These are phyloP conservation scores for Backusella parvicylindrica DNA, from an alignment of 192 early-diverging fungal species.

Conservation along the genomic window DNA sequence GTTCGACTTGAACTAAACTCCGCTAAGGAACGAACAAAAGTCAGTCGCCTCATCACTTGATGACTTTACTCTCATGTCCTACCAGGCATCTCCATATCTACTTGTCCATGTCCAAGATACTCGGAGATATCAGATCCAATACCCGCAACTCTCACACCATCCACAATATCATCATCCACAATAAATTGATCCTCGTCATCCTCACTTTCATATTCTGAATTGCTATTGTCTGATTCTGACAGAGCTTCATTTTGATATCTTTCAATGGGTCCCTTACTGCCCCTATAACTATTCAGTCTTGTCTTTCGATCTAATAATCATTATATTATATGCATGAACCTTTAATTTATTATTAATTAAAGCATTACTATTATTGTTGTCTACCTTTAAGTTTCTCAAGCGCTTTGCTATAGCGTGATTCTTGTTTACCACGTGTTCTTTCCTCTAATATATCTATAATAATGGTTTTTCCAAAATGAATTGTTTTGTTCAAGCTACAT, in stretches of 20 bases:
- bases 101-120: not conserved
- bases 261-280: not conserved
- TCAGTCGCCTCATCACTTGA: not conserved
- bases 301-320: not conserved
- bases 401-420: slow-evolving; percentile 5
- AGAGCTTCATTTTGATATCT: not conserved
- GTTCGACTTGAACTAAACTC: slow-evolving; percentile 1
- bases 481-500: too few species aligned
- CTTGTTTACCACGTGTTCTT: slow-evolving; percentile 7
- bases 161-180: slow-evolving; percentile 9
- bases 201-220: not conserved
- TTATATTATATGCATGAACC: too few species aligned
- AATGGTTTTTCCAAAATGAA: not conserved
- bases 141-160: not conserved
- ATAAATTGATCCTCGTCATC: not conserved
- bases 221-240: not conserved
- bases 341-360: not conserved
- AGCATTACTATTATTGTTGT: not conserved
- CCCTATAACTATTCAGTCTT: not conserved
- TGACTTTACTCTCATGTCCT: not conserved
- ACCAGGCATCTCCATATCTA: not conserved
- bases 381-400: not conserved
- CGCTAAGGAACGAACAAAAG: not conserved
- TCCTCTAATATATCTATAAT: not conserved
- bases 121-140: not conserved